Base-by-base conservation (phyloP, 164 flowering plant genomes). In the Nymphaea thermarum region DNA sequence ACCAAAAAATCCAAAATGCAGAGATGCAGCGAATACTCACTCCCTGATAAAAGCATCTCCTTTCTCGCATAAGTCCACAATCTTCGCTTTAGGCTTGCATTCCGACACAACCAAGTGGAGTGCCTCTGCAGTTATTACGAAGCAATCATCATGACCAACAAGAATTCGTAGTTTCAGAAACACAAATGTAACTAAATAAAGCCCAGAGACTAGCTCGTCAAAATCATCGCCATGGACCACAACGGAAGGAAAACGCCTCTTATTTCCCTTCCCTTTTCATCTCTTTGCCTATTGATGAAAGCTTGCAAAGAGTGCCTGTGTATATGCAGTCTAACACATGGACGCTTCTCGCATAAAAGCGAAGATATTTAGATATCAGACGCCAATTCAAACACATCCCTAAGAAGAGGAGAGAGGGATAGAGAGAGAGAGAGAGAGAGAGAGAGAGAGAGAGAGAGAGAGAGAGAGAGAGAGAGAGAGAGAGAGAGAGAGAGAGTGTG, bases 51-150 rank as follows among this genome's bases (percentile, higher is more conserved):
- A 91, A 0, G 91, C 60, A 80, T 94, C 98, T 14, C 93, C 97
- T 68, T 83, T 87, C 77, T 87, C 98, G 64, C 98, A 94, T 5
- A 91, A 2, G 65, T 91, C 98, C 10, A 91, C 97, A 70, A 93
- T 78, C 82, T 86, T 93, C 1, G 80, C 88, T 60, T 85, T 85
- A 0, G 97, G 96, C 64, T 88, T 91, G 80, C 97, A 94, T 71
- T 81, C 85, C 0, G 93, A 82, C 43, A 94, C 0, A 5, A 88
- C 95, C 44, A 91, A 68, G 71, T 89, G 96, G 85, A 94, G 72
- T 4, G 97, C 97, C 89, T 86, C 97, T 91, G 86, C 82, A 78
- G 4, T 61, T 18, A 63, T 61, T 16, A 8, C 41, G 11, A 11
- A 51, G 14, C 57, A 6, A 51, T 51, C 57, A 51, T 51, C 57